phyloP scores from a whole-genome alignment of 108 stramenopile genomes.

The Hondaea fermentalgiana region DNA sequence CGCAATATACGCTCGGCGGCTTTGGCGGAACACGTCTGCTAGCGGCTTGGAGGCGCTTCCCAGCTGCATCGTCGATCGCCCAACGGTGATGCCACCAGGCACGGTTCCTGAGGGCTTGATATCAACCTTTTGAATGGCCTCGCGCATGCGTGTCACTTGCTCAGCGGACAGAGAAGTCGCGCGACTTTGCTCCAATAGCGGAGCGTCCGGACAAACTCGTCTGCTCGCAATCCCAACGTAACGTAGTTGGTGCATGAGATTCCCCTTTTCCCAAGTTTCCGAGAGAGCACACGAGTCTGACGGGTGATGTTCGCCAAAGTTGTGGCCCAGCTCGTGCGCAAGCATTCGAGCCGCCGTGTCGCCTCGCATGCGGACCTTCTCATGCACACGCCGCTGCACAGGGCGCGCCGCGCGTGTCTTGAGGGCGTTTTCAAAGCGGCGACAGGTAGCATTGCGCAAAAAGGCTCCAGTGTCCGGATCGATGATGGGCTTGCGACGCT shows the following conservation, averaged over 20 bases:
- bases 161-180: not conserved
- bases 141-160: not conserved
- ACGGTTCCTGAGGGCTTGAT: not conserved
- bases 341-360: not conserved
- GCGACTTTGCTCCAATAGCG: not conserved
- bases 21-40: not conserved
- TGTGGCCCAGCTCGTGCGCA: not conserved
- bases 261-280: not conserved
- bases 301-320: not conserved
- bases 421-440: not conserved
- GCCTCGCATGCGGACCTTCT: not conserved
- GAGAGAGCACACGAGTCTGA: not conserved
- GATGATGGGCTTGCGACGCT: not conserved
- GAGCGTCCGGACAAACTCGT: not conserved
- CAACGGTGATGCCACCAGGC: not conserved
- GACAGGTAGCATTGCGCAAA: not conserved
- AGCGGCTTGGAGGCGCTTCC: not conserved
- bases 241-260: not conserved
- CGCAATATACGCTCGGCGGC: not conserved
- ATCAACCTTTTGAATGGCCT: not conserved
- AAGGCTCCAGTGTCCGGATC: not conserved
- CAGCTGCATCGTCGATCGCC: not conserved
- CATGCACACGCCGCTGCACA: not conserved
- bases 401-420: not conserved
- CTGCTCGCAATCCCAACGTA: not conserved